Evolutionary conservation across 495 filamentous ascomycete species (phyloP).

Genomic region (Melanomma pulvis-pyrius): DNA sequence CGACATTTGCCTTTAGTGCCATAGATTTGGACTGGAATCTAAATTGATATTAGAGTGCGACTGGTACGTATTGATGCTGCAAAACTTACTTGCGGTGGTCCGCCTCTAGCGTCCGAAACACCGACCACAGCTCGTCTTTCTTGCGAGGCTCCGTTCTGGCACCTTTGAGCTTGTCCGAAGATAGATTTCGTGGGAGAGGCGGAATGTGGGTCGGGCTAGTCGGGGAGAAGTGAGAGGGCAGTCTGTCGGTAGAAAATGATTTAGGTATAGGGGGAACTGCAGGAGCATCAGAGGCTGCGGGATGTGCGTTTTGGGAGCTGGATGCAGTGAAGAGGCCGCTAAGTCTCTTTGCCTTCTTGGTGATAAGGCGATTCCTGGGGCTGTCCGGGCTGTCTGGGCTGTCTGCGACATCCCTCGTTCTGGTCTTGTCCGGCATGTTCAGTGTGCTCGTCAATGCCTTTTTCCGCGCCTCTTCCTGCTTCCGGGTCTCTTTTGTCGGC

Average conservation of each 20-base stretch:
- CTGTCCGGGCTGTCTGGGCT: neutral
- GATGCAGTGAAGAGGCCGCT: constrained; percentile 34
- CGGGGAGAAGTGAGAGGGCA: constrained; percentile 51
- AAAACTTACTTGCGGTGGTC: constrained; percentile 72
- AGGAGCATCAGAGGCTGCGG: constrained; percentile 49
- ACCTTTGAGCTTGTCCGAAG: constrained; percentile 46
- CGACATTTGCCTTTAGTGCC: constrained; percentile 74
- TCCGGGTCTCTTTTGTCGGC: constrained; percentile 23
- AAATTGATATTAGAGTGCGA: constrained; percentile 16
- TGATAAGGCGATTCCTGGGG: constrained; percentile 20
- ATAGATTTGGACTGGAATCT: constrained; percentile 76
- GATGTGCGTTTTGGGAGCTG: neutral
- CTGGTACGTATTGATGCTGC: neutral
- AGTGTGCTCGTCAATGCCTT: constrained; percentile 14
- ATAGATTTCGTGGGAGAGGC: constrained; percentile 54
- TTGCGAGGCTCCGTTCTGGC: constrained; percentile 51
- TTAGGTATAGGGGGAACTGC: constrained; percentile 58
- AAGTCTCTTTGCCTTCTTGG: constrained; percentile 34
- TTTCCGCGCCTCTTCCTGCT: constrained; percentile 11
- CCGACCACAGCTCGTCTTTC: constrained; percentile 87
- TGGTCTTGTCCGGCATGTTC: constrained; percentile 25
- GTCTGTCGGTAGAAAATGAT: constrained; percentile 62
- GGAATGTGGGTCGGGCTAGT: constrained; percentile 52
- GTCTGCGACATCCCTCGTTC: constrained; percentile 9
- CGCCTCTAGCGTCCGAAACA: constrained; percentile 77